Evolutionary conservation across 371 early-diverging fungal genomes (phyloP).

Genomic region (Dinochytrium kinnereticum): DNA sequence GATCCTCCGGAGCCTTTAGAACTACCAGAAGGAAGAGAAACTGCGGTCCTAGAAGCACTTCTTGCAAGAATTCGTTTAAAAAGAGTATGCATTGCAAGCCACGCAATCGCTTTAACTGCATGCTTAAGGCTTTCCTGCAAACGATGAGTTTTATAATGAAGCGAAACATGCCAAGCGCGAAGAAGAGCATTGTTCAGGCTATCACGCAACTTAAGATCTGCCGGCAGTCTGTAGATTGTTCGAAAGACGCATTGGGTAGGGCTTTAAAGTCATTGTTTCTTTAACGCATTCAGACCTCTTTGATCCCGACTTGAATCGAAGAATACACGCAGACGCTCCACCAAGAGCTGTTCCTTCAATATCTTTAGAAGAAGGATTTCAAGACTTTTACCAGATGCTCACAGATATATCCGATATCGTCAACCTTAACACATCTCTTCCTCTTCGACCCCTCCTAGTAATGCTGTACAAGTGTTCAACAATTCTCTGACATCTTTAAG

Average conservation of each 20-base stretch:
- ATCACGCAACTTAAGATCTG: background rate
- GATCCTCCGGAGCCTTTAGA: background rate
- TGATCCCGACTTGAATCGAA: slow-evolving; percentile 2
- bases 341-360: background rate
- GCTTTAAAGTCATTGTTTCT: background rate
- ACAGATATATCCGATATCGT: background rate
- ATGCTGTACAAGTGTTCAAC: background rate
- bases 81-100: background rate
- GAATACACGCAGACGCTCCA: background rate
- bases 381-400: background rate
- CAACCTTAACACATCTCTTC: background rate
- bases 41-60: background rate
- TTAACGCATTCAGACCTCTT: slow-evolving; percentile 3
- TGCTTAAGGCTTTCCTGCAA: background rate
- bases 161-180: slow-evolving; percentile 10
- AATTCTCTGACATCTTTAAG: background rate
- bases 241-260: slow-evolving; percentile 5
- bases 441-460: slow-evolving; percentile 8
- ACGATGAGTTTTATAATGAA: background rate
- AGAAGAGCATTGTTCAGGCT: slow-evolving; percentile 12
- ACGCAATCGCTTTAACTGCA: background rate
- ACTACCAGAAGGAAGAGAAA: background rate
- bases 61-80: background rate
- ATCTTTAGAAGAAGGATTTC: background rate
- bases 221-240: background rate